Evolutionary conservation across 768 basidiomycete species (phyloP).

Genomic region (Tulasnella sp.): DNA sequence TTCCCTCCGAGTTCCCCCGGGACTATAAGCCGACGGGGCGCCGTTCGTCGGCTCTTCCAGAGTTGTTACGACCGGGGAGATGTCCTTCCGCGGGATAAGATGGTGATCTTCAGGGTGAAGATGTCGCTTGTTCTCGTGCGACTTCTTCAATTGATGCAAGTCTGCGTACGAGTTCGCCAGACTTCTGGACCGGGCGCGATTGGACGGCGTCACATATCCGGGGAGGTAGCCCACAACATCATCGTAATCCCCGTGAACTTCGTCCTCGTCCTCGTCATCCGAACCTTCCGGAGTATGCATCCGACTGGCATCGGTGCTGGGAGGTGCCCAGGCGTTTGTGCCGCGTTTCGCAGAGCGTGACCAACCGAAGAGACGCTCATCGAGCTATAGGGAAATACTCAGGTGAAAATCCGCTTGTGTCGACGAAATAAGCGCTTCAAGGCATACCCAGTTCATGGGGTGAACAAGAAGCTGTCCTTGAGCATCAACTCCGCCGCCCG

Average conservation of each 20-base stretch:
- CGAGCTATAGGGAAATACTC: slow-evolving; percentile 32
- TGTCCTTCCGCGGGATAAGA: background rate
- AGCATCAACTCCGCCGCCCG: slow-evolving; percentile 67
- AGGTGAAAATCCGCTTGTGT: slow-evolving; percentile 27
- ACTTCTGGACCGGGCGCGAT: slow-evolving; percentile 37
- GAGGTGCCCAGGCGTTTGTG: slow-evolving; percentile 78
- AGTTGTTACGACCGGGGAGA: slow-evolving; percentile 8
- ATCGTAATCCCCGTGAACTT: slow-evolving; percentile 81
- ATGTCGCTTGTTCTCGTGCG: slow-evolving; percentile 9
- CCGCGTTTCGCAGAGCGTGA: slow-evolving; percentile 61
- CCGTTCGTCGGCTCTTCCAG: slow-evolving; percentile 28
- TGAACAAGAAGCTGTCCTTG: slow-evolving; percentile 77
- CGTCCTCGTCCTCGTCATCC: slow-evolving; percentile 50
- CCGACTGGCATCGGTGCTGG: slow-evolving; percentile 34
- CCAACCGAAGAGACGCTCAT: slow-evolving; percentile 92
- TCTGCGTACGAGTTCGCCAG: slow-evolving; percentile 72
- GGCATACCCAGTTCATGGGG: slow-evolving; percentile 51
- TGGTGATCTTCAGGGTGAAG: slow-evolving; percentile 3
- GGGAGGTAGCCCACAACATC: slow-evolving; percentile 64
- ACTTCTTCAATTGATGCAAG: slow-evolving; percentile 45
- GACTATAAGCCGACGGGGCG: slow-evolving; percentile 33
- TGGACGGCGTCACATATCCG: slow-evolving; percentile 35
- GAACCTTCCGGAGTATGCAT: slow-evolving; percentile 63
- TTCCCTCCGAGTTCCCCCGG: slow-evolving; percentile 30
- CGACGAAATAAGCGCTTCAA: too few relatives aligned